phyloP scores from a whole-genome alignment of 495 filamentous ascomycete genomes.

The Lasiosphaeriaceae sp. region DNA sequence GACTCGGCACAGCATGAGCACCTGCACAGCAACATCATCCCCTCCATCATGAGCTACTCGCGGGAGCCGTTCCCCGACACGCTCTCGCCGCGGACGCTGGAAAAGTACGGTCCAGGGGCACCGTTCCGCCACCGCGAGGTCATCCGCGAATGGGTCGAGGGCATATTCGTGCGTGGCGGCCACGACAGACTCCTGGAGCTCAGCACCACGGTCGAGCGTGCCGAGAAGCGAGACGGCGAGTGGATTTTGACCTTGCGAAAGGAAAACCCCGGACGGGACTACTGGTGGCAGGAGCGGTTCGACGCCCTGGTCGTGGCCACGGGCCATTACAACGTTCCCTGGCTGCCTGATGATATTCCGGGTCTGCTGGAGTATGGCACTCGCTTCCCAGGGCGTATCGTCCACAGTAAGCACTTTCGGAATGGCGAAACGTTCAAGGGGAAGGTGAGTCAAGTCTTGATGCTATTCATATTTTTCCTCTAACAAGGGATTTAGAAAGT shows the following conservation, averaged over 20 bases:
- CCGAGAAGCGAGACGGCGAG: conserved; percentile 32
- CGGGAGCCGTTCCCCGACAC: conserved; percentile 35
- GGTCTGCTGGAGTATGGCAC: conserved; percentile 28
- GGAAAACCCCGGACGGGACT: conserved; percentile 29
- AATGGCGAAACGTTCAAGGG: conserved; percentile 28
- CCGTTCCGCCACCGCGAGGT: conserved; percentile 37
- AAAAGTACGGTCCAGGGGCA: conserved; percentile 31
- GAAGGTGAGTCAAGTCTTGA: conserved; percentile 34
- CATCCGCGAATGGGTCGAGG: conserved; percentile 37
- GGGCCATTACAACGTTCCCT: conserved; percentile 36
- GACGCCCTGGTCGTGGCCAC: conserved; percentile 30
- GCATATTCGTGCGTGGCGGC: conserved; percentile 31
- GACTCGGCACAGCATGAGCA: conserved; percentile 46
- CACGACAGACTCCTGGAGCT: conserved; percentile 33
- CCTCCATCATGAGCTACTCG: conserved; percentile 36
- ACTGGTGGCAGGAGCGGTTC: conserved; percentile 41
- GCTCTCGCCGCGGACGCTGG: conserved; percentile 23
- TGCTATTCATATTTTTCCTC: neutral
- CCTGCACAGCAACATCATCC: conserved; percentile 43
- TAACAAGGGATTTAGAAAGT: conserved; percentile 19
- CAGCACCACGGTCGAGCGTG: conserved; percentile 40
- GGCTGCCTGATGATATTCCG: conserved; percentile 23
- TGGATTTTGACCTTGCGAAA: conserved; percentile 38
- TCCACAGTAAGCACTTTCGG: conserved; percentile 35
- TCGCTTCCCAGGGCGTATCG: conserved; percentile 29